Conservation (phyloP, 2,329 filamentous ascomycete genomes). For the Aureobasidium mangrovei region DNA sequence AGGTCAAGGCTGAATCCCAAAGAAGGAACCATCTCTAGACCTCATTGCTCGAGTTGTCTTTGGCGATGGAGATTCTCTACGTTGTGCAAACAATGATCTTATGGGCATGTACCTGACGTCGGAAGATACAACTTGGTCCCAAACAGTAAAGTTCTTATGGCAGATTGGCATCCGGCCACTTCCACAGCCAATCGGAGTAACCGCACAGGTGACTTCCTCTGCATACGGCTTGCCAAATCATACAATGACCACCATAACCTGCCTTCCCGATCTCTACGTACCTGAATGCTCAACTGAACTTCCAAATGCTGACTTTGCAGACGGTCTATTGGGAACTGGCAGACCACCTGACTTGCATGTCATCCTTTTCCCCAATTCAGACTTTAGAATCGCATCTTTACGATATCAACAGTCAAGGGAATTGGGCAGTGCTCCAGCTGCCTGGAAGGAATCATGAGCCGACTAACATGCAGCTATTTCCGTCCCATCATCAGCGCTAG, state of each 20-base stretch:
- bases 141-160: conserved; percentile 5
- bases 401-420: not conserved
- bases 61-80: not conserved
- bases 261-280: not conserved
- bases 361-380: not conserved
- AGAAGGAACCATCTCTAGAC: not conserved
- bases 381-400: not conserved
- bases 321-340: conserved; percentile 5
- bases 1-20: not conserved
- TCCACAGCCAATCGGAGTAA: not conserved
- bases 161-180: not conserved
- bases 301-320: conserved; percentile 1
- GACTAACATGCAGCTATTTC: not conserved
- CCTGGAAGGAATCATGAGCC: not conserved
- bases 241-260: not conserved
- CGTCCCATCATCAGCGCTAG: not conserved
- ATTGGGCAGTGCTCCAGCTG: not conserved
- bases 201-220: not conserved
- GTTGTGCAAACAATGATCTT: not conserved
- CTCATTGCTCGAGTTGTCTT: not conserved
- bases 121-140: not conserved
- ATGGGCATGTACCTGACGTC: not conserved
- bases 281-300: not conserved
- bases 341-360: conserved; percentile 8
- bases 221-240: not conserved